Percentiles rank a stretch among this genome's conserved stretches.
Evolutionary conservation across 768 basidiomycete species (phyloP).

Genomic region (Pleurotus giganteus): DNA sequence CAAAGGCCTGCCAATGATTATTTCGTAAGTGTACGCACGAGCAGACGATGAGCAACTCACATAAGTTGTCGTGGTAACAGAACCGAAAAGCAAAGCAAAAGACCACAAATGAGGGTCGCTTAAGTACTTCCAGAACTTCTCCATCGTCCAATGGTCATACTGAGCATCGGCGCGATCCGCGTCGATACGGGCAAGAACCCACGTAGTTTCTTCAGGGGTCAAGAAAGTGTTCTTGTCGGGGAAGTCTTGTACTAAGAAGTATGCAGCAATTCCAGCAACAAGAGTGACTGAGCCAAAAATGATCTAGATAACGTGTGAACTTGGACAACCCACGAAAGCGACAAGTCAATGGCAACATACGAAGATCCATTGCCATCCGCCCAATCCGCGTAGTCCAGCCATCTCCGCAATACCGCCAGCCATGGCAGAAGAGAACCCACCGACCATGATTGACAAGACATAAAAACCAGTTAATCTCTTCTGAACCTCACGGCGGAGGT

Average conservation of each 20-base stretch:
- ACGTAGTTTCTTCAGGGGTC: constrained; percentile 28
- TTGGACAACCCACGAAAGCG: background rate
- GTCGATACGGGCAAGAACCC: constrained; percentile 31
- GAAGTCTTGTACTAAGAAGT: constrained; percentile 33
- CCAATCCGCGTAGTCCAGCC: constrained; percentile 20
- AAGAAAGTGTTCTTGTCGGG: constrained; percentile 34
- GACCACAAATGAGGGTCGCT: constrained; percentile 32
- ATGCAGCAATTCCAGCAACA: constrained; percentile 25
- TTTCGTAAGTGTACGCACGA: background rate
- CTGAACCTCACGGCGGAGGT: constrained; percentile 22
- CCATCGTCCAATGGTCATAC: constrained; percentile 28
- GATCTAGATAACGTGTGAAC: constrained; percentile 8
- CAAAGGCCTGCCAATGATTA: constrained; percentile 15
- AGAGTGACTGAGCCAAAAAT: constrained; percentile 29
- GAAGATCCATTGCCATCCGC: constrained; percentile 38
- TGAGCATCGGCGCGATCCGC: constrained; percentile 37
- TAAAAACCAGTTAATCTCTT: constrained; percentile 23
- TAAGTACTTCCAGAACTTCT: constrained; percentile 32
- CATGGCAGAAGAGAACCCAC: constrained; percentile 25
- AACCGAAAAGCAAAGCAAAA: constrained; percentile 34
- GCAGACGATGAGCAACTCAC: constrained; percentile 15
- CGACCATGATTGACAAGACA: constrained; percentile 18
- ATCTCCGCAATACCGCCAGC: constrained; percentile 20
- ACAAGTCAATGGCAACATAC: constrained; percentile 17
- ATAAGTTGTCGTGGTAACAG: constrained; percentile 29